Percentiles rank a stretch among this genome's conserved stretches.
These are phyloP conservation scores for Sporothrix phasma DNA, from an alignment of 2,329 filamentous ascomycete genomes.

Conservation along the genomic window DNA sequence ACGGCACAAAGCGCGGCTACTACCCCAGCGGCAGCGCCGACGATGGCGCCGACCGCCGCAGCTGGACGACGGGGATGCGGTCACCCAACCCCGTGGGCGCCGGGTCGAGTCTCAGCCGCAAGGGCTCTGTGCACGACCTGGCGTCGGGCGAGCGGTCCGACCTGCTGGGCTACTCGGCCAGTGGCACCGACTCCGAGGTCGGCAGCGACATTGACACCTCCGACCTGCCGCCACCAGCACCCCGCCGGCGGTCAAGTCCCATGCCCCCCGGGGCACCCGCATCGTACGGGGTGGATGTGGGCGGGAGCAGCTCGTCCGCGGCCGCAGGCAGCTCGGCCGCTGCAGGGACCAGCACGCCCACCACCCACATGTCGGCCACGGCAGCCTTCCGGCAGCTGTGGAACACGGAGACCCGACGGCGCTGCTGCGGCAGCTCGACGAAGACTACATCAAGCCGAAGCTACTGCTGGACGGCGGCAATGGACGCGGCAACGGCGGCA, in stretches of 20 bases:
- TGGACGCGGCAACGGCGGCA: conserved; percentile 17
- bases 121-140: conserved; percentile 31
- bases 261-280: conserved; percentile 26
- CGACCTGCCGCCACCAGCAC: conserved; percentile 53
- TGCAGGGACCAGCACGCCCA: not conserved
- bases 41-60: conserved; percentile 27
- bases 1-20: conserved; percentile 19
- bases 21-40: conserved; percentile 15
- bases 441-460: conserved; percentile 38
- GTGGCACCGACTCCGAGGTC: conserved; percentile 47
- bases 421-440: conserved; percentile 85
- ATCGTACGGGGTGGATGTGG: conserved; percentile 9
- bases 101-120: conserved; percentile 42
- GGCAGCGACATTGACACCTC: conserved; percentile 57
- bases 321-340: conserved; percentile 16
- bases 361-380: conserved; percentile 48
- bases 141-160: conserved; percentile 37
- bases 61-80: conserved; percentile 45
- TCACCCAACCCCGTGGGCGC: conserved; percentile 34
- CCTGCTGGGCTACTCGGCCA: conserved; percentile 39
- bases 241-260: conserved; percentile 32
- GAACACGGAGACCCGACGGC: conserved; percentile 75
- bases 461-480: conserved; percentile 22
- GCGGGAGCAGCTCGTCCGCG: conserved; percentile 22
- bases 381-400: conserved; percentile 74